Conservation (phyloP, 2,329 filamentous ascomycete species). For the Epichloe gansuensis region DNA sequence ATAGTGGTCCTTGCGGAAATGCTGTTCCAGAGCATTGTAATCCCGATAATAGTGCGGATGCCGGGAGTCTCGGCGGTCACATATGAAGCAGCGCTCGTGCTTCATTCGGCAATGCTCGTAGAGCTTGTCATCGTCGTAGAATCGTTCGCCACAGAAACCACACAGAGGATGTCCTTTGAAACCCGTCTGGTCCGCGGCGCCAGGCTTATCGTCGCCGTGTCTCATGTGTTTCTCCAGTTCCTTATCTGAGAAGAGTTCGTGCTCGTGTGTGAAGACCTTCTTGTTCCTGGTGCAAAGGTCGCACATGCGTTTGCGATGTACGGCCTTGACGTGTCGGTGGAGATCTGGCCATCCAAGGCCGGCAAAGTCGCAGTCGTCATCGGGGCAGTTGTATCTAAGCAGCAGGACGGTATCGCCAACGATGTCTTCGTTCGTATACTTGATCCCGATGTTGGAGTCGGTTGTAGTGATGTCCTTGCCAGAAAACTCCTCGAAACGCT, state of each 20-base stretch:
- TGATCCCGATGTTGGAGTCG: conserved; percentile 81
- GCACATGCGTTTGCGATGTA: conserved; percentile 80
- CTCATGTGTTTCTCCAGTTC: conserved; percentile 81
- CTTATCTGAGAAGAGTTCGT: conserved; percentile 73
- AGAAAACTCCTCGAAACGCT: conserved; percentile 75
- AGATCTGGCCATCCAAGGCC: conserved; percentile 51
- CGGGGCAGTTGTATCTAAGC: conserved; percentile 89
- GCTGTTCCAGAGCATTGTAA: conserved; percentile 73
- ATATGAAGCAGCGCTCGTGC: conserved; percentile 91
- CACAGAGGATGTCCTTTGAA: conserved; percentile 95
- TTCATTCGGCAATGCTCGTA: conserved; percentile 87
- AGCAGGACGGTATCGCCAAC: conserved; percentile 82
- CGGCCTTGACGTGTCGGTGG: conserved; percentile 64
- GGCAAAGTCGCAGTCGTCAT: conserved; percentile 65
- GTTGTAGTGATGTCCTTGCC: conserved; percentile 59
- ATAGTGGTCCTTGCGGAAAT: conserved; percentile 81
- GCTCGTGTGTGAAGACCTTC: conserved; percentile 96
- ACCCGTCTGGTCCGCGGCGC: conserved; percentile 80
- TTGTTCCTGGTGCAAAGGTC: conserved; percentile 87
- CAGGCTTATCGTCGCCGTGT: conserved; percentile 80
- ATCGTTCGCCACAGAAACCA: conserved; percentile 79
- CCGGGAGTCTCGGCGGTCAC: conserved; percentile 57
- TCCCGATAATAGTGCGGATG: conserved; percentile 85
- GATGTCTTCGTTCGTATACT: conserved; percentile 79
- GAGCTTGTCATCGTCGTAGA: conserved; percentile 92